Percentiles rank a stretch among this genome's conserved stretches.
Evolutionary conservation across 1,284 basidiomycete genomes (phyloP).

Genomic region (Melanopsichium pennsylvanicum): DNA sequence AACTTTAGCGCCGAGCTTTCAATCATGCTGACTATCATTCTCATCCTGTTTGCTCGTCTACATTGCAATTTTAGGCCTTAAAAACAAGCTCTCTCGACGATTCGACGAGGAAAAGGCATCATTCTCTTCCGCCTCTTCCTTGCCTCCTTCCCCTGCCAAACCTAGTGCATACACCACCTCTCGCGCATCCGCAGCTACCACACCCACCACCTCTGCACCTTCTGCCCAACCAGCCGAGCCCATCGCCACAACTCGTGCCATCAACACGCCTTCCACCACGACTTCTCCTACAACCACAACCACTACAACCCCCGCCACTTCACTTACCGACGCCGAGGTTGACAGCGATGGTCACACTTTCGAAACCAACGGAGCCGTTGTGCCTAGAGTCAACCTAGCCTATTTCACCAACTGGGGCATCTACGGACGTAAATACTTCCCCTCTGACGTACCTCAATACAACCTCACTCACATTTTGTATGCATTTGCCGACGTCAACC

Average conservation of each 20-base stretch:
- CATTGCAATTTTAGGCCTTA: too few relatives aligned
- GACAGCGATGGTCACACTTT: slow-evolving; percentile 23
- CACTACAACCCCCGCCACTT: background rate
- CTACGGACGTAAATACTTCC: slow-evolving; percentile 84
- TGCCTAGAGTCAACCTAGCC: slow-evolving; percentile 35
- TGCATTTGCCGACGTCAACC: slow-evolving; percentile 81
- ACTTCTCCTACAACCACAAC: slow-evolving; percentile 5
- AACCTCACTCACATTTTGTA: slow-evolving; percentile 84
- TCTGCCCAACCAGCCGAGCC: slow-evolving; percentile 4
- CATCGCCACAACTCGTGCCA: background rate
- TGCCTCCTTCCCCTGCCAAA: slow-evolving; percentile 42
- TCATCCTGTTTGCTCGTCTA: background rate
- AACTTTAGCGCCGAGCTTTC: background rate
- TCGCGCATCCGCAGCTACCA: slow-evolving; percentile 1
- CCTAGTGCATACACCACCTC: slow-evolving; percentile 13
- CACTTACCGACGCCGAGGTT: background rate
- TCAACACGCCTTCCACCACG: background rate
- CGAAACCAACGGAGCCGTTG: slow-evolving; percentile 38
- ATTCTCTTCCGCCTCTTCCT: slow-evolving; percentile 20
- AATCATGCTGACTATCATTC: background rate
- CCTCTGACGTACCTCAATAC: slow-evolving; percentile 73
- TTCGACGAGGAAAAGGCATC: slow-evolving; percentile 32
- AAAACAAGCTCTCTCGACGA: slow-evolving; percentile 36
- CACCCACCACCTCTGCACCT: background rate
- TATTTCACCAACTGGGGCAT: slow-evolving; percentile 78